Evolutionary conservation across 306 rosid genomes (phyloP), one percentile per base, ranked within the genome.

Genomic region (Chamaecrista fasciculata): DNA sequence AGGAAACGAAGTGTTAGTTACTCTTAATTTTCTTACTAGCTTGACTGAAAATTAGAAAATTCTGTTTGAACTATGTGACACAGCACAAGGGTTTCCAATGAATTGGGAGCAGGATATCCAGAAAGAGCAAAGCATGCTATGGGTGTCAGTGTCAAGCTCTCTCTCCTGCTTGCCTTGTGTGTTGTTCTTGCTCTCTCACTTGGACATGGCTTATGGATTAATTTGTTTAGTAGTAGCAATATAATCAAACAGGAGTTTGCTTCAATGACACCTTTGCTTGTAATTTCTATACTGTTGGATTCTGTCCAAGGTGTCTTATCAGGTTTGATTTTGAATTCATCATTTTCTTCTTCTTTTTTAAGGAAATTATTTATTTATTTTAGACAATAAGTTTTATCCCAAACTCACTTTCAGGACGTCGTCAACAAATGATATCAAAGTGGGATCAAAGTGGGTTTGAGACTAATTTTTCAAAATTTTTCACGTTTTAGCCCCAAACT

Each of bases 1-100:
- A n/a, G n/a, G n/a, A n/a, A n/a, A n/a, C n/a, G n/a, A n/a, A n/a
- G n/a, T n/a, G n/a, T n/a, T n/a, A n/a, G n/a, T n/a, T n/a, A n/a
- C n/a, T n/a, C n/a, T 75, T n/a, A n/a, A n/a, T n/a, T n/a, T n/a
- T 74, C 51, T 18, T 5, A 61, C 53, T 31, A 33, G n/a, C n/a
- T n/a, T n/a, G n/a, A 33, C 8, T 80, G 48, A 72, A 3, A 21
- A 69, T 25, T 57, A 21, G 18, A 16, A 46, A n/a, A n/a, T n/a
- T n/a, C n/a, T n/a, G n/a, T 44, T 25, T 33, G 23, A 29, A 55
- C 23, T 39, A 16, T n/a, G n/a, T 59, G 40, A 72, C 76, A 93
- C 78, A 93, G 96, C 82, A 90, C 96, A 72, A 88, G 97, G 74
- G 90, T 90, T 29, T 88, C 98, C 23, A 90, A 86, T 72, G 97